Evolutionary conservation across 345 rosid genomes (phyloP).

Genomic region (Populus alba): DNA sequence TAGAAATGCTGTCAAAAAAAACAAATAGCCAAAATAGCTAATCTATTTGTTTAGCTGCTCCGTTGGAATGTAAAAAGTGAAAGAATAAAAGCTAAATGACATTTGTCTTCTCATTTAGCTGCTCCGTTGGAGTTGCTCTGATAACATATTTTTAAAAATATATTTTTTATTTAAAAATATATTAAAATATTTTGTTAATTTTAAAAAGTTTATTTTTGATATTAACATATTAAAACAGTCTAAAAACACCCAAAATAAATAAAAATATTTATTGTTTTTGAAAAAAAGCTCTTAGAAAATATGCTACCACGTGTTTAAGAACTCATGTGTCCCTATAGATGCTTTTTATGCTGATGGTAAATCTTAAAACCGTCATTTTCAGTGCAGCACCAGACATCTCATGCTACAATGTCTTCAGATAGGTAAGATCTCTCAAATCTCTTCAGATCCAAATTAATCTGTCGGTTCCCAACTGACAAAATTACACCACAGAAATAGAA

Average conservation of each 20-base stretch:
- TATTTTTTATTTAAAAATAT: too few relatives aligned
- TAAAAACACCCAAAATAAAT: too few relatives aligned
- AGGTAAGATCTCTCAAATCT: neutral
- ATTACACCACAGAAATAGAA: neutral
- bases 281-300: neutral
- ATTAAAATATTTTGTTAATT: too few relatives aligned
- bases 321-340: neutral
- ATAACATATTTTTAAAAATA: fast-evolving
- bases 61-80: too few relatives aligned
- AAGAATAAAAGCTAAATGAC: too few relatives aligned
- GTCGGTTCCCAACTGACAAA: neutral
- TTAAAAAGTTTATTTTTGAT: too few relatives aligned
- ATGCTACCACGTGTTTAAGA: neutral
- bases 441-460: neutral
- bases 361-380: neutral
- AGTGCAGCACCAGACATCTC: neutral
- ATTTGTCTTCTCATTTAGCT: too few relatives aligned
- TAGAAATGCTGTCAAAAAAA: too few relatives aligned
- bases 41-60: too few relatives aligned
- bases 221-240: fast-evolving
- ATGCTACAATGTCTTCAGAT: neutral
- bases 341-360: neutral
- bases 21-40: too few relatives aligned
- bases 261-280: too few relatives aligned
- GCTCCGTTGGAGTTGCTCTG: too few relatives aligned